Evolutionary conservation across 1,139 yeast genomes (phyloP), one percentile per base, ranked within the genome.

Genomic region (Zygotorulaspora mrakii): DNA sequence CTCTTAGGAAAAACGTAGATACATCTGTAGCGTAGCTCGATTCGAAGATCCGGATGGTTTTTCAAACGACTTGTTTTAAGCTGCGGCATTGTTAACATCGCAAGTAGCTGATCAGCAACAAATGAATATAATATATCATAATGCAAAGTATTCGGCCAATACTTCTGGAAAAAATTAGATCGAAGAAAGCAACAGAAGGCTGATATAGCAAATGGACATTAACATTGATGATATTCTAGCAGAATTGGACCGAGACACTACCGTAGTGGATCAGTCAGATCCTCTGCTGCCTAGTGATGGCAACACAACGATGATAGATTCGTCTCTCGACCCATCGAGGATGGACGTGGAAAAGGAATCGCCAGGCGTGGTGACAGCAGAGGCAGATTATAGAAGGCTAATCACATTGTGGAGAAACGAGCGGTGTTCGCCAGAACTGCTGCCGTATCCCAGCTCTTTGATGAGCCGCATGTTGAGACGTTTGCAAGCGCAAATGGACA

Each of bases 381-480:
- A 60, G 17, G 48, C 59, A 14, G 73, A 71, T 62, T 53, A 68
- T 43, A 57, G 65, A 27, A 64, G 63, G 28, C 66, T 88, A 29
- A 69, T 76, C n/a, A 71, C 70, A 25, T 77, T 79, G 2, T 89
- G 95, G 96, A 64, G 84, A 27, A 76, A 82, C 41, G 98, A 91
- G 59, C 70, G 96, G 42, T 78, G 79, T 73, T 71, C 94, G 0
- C 96, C 96, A 0, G 95, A 85, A 44, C 62, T 91, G 10, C 67
- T 89, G 25, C 85, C 82, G 0, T 89, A 82, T 57, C 79, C 86
- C 46, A 73, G 72, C 17, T 68, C 64, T 1, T 65, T 88, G 24
- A 60, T 91, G 55, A 73, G 72, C 6, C 64, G 79, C 30, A 72
- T 84, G 12, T 63, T 87, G 46, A 63, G 62, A 1, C 70, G 83